Base-by-base conservation (phyloP, 495 filamentous ascomycete species). In the Aspergillus hancockii region DNA sequence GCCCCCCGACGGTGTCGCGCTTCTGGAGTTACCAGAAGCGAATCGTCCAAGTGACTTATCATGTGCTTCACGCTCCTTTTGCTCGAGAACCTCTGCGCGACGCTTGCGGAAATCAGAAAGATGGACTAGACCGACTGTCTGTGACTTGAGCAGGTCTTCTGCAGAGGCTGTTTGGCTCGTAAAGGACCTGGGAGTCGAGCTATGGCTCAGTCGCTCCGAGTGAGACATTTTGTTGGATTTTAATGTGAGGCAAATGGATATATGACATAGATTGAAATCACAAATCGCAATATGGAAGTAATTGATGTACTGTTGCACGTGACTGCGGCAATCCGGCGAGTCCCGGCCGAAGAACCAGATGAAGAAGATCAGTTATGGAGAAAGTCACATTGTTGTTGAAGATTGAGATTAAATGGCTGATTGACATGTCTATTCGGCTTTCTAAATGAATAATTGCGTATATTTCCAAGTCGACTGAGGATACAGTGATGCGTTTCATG, bases 51-150 rank as follows among this genome's bases (percentile, higher is more conserved):
- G 65, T n/a, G 81, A 72, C 58, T 81, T 78, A 41, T 85, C 82
- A 63, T 91, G 85, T 4, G 88, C 88, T 69, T 94, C 91, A 57
- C 90, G 83, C 64, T 92, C 89, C 68, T 93, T 93, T 68, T 91
- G 90, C 73, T 98, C 94, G 31, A 96, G 78, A 28, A 93, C 91
- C 72, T 98, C 91, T 63, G 92, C 93, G 72, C 94, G 92, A 40
- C 94, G 88, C 75, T 98, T 98, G 72, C 94, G 92, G 77, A 97
- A 98, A 70, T 98, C 94, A 63, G 87, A 90, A 41, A 97, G 86
- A 55, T 91, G 83, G 45, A 98, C 94, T 14, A 98, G 86, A 46
- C 94, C 94, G 54, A 96, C 92, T 1, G 94, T 98, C 69, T 92
- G 89, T 40, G 88, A 91, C 63, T 91, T 92, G 52, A 98, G 85